Evolutionary conservation across 805 yeast genomes (phyloP), one percentile per base, ranked within the genome.

Genomic region (Starmerella bombicola): DNA sequence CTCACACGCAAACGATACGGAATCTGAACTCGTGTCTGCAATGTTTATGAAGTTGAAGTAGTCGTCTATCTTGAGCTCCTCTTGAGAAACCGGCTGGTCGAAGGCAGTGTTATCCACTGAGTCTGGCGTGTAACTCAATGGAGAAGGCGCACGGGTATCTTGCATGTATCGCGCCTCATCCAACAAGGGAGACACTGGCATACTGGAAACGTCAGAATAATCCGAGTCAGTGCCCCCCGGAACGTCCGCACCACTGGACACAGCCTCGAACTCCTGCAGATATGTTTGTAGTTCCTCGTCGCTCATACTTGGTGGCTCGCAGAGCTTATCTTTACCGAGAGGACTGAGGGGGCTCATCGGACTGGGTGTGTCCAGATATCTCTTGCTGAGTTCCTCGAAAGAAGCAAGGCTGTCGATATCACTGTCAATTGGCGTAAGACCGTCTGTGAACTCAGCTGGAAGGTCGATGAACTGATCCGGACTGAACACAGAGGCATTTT

Each of bases 241-340:
- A 30, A 17, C 10, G 25, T 20, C 35, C n/a, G 35, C 20, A 12
- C 35, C 35, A 12, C 17, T 26, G 18, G 35, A 35, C 16, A 23
- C 37, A n/a, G 37, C 38, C 24, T 43, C 47, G 31, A 43, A 41
- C 22, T 40, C 45, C 5, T 29, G 21, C 13, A 40, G 15, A 26
- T 40, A 43, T 5, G 32, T 18, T 26, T 43, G 39, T 19, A 40
- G 39, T 20, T 43, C 47, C 6, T 36, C 42, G 24, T 43, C 47
- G 23, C 33, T 37, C 31, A 38, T 33, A 9, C 15, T 19, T 5
- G 17, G 18, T 17, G 28, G 9, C 13, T 9, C 28, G 28, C 13
- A 24, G 9, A 24, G 28, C 28, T 9, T 9, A 24, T 31, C 37
- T 10, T 19, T 22, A 4, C 33, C 33, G 20, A 17, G 41, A 15